Evolutionary conservation across 1,139 yeast genomes (phyloP).

Genomic region (Pichia sp.): DNA sequence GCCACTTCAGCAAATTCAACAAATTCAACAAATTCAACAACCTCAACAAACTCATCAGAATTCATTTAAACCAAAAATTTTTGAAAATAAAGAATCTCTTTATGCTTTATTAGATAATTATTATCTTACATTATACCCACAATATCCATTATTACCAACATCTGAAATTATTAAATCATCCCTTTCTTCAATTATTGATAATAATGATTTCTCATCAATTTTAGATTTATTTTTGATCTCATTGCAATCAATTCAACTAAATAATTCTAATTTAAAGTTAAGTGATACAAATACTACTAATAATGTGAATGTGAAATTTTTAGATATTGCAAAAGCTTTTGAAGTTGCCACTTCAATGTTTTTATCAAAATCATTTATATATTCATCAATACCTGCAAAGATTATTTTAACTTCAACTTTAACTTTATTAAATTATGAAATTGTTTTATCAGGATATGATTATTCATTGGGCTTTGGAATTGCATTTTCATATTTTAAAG

Average conservation of each 20-base stretch:
- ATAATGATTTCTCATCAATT: slow-evolving; percentile 37
- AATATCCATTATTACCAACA: slow-evolving; percentile 54
- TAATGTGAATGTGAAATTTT: slow-evolving; percentile 20
- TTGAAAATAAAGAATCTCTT: slow-evolving; percentile 1
- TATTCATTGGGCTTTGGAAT: slow-evolving; percentile 51
- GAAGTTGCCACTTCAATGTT: slow-evolving; percentile 40
- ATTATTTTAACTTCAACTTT: slow-evolving; percentile 42
- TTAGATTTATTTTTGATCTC: slow-evolving; percentile 47
- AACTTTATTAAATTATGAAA: slow-evolving; percentile 48
- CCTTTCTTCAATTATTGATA: slow-evolving; percentile 25
- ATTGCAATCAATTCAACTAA: slow-evolving; percentile 36
- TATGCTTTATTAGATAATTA: slow-evolving; percentile 31
- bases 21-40: background rate
- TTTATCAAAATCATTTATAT: slow-evolving; percentile 35
- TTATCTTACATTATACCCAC: slow-evolving; percentile 47
- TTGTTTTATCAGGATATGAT: slow-evolving; percentile 51
- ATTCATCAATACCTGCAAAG: slow-evolving; percentile 30
- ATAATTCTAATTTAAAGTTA: too few relatives aligned
- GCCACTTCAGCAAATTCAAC: slow-evolving; percentile 1
- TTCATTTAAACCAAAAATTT: background rate
- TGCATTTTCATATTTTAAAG: slow-evolving; percentile 52
- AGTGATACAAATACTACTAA: slow-evolving; percentile 32
- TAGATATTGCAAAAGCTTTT: slow-evolving; percentile 35
- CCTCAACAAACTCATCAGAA: background rate
- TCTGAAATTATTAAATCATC: slow-evolving; percentile 7